Percentiles rank a stretch among this genome's conserved stretches.
Conservation (phyloP, 2,329 filamentous ascomycete species). For the Seiridium unicorne region DNA sequence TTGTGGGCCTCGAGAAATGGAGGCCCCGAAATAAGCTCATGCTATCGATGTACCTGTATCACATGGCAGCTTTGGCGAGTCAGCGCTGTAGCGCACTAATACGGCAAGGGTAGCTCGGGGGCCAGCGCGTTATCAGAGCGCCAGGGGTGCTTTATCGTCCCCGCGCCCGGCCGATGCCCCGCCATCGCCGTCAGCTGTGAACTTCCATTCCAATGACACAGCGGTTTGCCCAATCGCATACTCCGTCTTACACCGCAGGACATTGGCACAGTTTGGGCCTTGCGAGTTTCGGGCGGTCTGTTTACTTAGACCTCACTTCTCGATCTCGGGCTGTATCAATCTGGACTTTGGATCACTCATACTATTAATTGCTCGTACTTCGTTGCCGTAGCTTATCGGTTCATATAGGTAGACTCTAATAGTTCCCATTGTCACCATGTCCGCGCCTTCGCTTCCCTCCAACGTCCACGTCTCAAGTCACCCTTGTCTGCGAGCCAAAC, state of each 20-base stretch:
- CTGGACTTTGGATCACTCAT: neutral
- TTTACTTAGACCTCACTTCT: neutral
- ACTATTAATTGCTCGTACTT: neutral
- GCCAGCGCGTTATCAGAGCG: neutral
- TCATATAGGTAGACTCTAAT: neutral
- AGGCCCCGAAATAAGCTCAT: neutral
- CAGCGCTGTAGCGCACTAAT: neutral
- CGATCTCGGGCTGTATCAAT: neutral
- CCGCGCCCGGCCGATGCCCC: neutral
- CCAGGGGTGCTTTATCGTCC: constrained; percentile 6
- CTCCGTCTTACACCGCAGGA: constrained; percentile 9
- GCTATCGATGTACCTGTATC: neutral
- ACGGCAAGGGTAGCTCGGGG: neutral
- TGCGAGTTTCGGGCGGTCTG: neutral
- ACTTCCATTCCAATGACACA: neutral
- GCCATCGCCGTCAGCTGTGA: neutral
- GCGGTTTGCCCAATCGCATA: constrained; percentile 1
- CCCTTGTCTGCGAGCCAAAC: constrained; percentile 83
- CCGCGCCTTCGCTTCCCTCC: constrained; percentile 39
- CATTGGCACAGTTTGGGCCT: neutral
- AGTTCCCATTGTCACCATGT: neutral
- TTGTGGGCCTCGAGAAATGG: neutral
- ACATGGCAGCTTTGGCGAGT: neutral
- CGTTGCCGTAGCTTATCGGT: neutral
- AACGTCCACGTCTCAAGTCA: constrained; percentile 80